phyloP scores from a whole-genome alignment of 495 filamentous ascomycete species.

The Paragyromitra xinjiangensis region DNA sequence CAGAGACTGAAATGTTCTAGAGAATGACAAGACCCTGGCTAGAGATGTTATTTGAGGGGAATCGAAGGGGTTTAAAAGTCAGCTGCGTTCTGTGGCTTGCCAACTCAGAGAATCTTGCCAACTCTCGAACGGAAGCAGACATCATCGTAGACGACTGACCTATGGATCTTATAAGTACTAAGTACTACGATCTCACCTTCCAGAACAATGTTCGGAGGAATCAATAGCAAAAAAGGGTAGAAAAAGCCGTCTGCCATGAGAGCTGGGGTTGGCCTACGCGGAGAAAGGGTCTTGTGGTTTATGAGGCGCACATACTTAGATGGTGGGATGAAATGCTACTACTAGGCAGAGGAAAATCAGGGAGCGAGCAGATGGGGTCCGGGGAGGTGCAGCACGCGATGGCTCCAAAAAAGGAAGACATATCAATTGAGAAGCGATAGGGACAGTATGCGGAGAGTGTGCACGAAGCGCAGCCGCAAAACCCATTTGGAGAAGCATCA shows the following conservation, averaged over 20 bases:
- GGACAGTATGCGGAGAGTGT: neutral
- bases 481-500: neutral
- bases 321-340: slow-evolving; percentile 54
- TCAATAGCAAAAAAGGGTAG: slow-evolving; percentile 22
- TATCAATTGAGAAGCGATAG: slow-evolving; percentile 35
- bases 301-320: slow-evolving; percentile 29
- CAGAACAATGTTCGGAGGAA: slow-evolving; percentile 21
- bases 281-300: slow-evolving; percentile 47
- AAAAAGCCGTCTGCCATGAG: slow-evolving; percentile 1
- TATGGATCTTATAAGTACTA: slow-evolving; percentile 28
- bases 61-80: slow-evolving; percentile 52
- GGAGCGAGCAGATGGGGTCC: slow-evolving; percentile 44
- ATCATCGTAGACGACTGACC: slow-evolving; percentile 48
- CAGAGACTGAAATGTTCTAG: slow-evolving; percentile 11
- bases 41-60: slow-evolving; percentile 49
- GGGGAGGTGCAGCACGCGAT: slow-evolving; percentile 50
- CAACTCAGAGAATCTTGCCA: slow-evolving; percentile 49
- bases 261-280: slow-evolving; percentile 15
- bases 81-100: slow-evolving; percentile 52
- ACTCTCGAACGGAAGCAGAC: slow-evolving; percentile 52
- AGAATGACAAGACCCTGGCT: slow-evolving; percentile 16
- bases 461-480: slow-evolving; percentile 9
- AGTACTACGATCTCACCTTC: slow-evolving; percentile 27
- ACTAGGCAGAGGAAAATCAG: slow-evolving; percentile 32
- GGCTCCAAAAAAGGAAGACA: slow-evolving; percentile 40